Conservation (phyloP, 148 eudicot species). For the Limonium bicolor region DNA sequence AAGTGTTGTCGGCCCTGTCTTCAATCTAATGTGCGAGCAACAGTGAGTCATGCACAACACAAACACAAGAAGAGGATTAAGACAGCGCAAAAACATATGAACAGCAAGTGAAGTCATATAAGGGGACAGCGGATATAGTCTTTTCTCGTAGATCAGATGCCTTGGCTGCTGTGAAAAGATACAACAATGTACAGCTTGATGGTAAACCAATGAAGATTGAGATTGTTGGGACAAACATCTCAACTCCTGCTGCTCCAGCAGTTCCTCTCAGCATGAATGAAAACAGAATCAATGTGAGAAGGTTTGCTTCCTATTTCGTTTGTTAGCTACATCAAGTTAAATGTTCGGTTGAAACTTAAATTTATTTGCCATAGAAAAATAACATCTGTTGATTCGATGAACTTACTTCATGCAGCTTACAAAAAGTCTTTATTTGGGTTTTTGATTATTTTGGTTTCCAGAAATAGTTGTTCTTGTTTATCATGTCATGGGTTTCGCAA, state of each 20-base stretch:
- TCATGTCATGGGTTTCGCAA: no score
- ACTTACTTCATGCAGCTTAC: no score
- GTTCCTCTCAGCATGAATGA: slow-evolving; percentile 12
- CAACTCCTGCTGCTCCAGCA: slow-evolving; percentile 14
- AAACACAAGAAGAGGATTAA: no score
- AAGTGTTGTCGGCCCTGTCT: no score
- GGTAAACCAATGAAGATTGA: slow-evolving; percentile 42
- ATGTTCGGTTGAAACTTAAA: no score
- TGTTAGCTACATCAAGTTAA: background rate
- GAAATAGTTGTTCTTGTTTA: no score
- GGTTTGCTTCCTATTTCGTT: slow-evolving; percentile 8
- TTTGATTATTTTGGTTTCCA: no score
- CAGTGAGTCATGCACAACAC: no score
- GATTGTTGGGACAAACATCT: slow-evolving; percentile 20
- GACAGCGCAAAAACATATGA: no score
- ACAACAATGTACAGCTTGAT: slow-evolving; percentile 32
- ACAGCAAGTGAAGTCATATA: no score
- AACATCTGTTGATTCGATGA: background rate
- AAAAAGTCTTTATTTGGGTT: no score
- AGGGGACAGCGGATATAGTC: slow-evolving; percentile 41
- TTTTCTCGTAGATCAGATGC: slow-evolving; percentile 28
- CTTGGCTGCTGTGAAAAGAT: slow-evolving; percentile 27
- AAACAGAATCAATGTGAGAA: slow-evolving; percentile 9
- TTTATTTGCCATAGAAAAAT: background rate
- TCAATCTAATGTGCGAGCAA: no score